Base-by-base conservation (phyloP, 2,329 filamentous ascomycete species). In the Microcyclospora tardicrescens region DNA sequence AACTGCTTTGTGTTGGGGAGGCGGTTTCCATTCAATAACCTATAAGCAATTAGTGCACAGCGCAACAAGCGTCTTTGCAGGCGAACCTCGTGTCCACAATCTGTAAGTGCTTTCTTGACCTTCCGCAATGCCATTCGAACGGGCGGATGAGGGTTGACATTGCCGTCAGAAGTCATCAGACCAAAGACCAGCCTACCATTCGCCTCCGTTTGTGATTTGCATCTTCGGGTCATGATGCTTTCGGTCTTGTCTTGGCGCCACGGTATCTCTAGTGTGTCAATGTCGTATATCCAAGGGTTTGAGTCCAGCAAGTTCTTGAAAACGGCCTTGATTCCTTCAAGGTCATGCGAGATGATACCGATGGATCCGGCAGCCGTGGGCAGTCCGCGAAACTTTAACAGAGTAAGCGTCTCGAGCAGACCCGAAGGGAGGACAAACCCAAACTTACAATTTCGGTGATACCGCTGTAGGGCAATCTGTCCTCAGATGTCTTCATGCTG, bases 181-280 rank as follows among this genome's bases (percentile, higher is more conserved):
- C 40, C 49, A 36, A 52, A 48, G 3, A 45, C 42, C 10, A 52
- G 44, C 30, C 39, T 49, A 2, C 46, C 47, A 28, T 33, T 31
- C 10, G 24, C 13, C 13, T 32, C 12, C n/a, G 19, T 24, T 24
- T 29, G 32, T n/a, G 24, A 24, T 15, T 34, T 28, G 16, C 37
- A 35, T 16, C 16, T 39, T 30, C 43, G 33, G 31, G 33, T 34
- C 11, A 24, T 16, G 15, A 44, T 42, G 24, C 13, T 36, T 28
- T 42, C 38, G 14, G 34, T 33, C 31, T 43, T 45, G 12, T 47
- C 46, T 28, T 42, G 37, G 10, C 43, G 40, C 48, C 48, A 50
- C 11, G 48, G 46, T 28, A 50, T 27, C 28, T 47, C 45, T 15
- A 46, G 28, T 10, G 40, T 37, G 10, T 43, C 30, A 14, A 11